A percentile compares a stretch with the other conserved stretches of the same genome.
These are phyloP conservation scores for Penicillium sclerotigenum DNA, from an alignment of 2,329 filamentous ascomycete species.

Conservation along the genomic window DNA sequence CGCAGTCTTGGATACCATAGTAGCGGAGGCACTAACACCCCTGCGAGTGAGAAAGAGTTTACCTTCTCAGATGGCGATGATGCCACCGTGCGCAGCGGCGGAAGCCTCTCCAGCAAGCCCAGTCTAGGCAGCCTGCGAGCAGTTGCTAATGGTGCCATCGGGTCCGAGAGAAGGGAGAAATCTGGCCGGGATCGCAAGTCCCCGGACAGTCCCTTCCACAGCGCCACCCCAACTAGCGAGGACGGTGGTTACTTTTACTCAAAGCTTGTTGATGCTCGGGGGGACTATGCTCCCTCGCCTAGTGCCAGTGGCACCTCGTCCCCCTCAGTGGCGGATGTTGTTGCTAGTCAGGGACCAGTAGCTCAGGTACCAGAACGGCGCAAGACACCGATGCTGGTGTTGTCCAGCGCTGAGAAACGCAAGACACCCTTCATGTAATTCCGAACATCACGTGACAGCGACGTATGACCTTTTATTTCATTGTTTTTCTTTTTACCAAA, in stretches of 20 bases:
- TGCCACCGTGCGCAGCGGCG: conserved; percentile 70
- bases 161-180: conserved; percentile 78
- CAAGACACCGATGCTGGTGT: conserved; percentile 80
- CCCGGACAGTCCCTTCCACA: conserved; percentile 52
- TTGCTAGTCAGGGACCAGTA: conserved; percentile 55
- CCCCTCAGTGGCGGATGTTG: conserved; percentile 41
- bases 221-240: conserved; percentile 65
- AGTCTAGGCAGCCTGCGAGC: conserved; percentile 73
- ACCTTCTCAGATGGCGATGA: conserved; percentile 73
- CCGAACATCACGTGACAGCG: conserved; percentile 36
- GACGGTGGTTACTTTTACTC: conserved; percentile 56
- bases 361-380: conserved; percentile 61
- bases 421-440: conserved; percentile 65
- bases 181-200: conserved; percentile 55
- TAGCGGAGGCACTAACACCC: conserved; percentile 74
- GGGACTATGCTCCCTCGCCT: conserved; percentile 36
- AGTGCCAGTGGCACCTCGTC: conserved; percentile 24
- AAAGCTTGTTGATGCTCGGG: conserved; percentile 51
- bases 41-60: conserved; percentile 76
- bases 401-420: conserved; percentile 87
- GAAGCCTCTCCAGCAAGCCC: conserved; percentile 73
- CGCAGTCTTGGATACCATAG: conserved; percentile 63
- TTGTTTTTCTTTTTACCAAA: conserved; percentile 6
- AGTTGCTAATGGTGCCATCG: conserved; percentile 78
- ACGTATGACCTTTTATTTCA: conserved; percentile 31